Percentiles rank a stretch among this genome's conserved stretches.
These are phyloP conservation scores for Penicillium sp. DNA, from an alignment of 2,329 filamentous ascomycete genomes.

Conservation along the genomic window DNA sequence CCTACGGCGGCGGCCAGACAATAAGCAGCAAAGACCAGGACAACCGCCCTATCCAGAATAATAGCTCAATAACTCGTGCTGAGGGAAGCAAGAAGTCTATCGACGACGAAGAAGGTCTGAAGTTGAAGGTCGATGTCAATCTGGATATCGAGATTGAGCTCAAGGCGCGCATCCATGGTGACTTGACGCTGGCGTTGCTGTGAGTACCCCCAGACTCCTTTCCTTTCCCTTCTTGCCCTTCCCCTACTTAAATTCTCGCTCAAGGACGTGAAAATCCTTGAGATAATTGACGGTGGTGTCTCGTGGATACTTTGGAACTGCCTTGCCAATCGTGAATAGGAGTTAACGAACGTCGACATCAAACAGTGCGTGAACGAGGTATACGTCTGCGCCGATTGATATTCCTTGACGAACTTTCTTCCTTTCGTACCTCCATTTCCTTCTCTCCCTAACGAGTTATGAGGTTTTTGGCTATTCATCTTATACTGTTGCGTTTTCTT, in stretches of 20 bases:
- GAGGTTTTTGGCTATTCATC: background rate
- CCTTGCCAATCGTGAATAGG: constrained; percentile 12
- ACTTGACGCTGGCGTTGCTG: constrained; percentile 61
- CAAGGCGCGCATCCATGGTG: constrained; percentile 69
- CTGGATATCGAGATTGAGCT: constrained; percentile 67
- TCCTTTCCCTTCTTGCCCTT: constrained; percentile 2
- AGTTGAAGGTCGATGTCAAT: constrained; percentile 63
- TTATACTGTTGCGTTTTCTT: background rate
- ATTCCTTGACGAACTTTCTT: background rate
- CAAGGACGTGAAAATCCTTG: background rate
- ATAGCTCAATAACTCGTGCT: constrained; percentile 29
- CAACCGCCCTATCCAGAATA: constrained; percentile 18
- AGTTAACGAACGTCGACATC: constrained; percentile 5
- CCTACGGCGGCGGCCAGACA: constrained; percentile 24
- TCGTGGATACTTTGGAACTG: constrained; percentile 1
- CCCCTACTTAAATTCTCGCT: background rate
- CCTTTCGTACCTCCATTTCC: background rate
- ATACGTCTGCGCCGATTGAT: background rate
- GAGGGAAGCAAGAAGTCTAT: constrained; percentile 30
- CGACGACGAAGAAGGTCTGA: constrained; percentile 52
- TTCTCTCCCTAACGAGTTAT: constrained; percentile 8
- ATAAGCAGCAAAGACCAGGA: constrained; percentile 22
- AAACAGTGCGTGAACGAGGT: constrained; percentile 7
- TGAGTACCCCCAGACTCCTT: constrained; percentile 35
- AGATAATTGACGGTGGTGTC: background rate